These are phyloP conservation scores for Penicillium griseofulvum DNA, from an alignment of 2,329 filamentous ascomycete species.

Conservation along the genomic window DNA sequence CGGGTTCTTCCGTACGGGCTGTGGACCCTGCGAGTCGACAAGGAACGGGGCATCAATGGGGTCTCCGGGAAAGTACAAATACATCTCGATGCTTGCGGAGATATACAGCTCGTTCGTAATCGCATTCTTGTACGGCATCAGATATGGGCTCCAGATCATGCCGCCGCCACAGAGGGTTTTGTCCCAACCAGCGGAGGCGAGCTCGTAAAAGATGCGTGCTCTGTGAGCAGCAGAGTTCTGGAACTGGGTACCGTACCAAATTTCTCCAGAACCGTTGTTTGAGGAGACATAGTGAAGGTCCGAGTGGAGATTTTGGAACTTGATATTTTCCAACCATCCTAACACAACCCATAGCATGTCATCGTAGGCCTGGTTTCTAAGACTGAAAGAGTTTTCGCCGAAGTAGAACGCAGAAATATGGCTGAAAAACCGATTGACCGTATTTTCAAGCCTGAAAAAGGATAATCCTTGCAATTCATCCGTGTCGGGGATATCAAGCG, in stretches of 20 bases:
- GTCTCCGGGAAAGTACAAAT: slow-evolving; percentile 82
- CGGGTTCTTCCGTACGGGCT: slow-evolving; percentile 33
- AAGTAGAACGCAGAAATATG: slow-evolving; percentile 79
- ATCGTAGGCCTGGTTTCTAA: slow-evolving; percentile 79
- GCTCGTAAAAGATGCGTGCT: slow-evolving; percentile 79
- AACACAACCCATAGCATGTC: slow-evolving; percentile 96
- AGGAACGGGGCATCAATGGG: slow-evolving; percentile 67
- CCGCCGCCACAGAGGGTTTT: slow-evolving; percentile 76
- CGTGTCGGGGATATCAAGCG: slow-evolving; percentile 43
- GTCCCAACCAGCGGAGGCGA: slow-evolving; percentile 79
- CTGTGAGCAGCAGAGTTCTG: slow-evolving; percentile 75
- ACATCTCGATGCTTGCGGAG: slow-evolving; percentile 82
- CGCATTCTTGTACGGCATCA: slow-evolving; percentile 88
- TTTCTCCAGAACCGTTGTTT: slow-evolving; percentile 20
- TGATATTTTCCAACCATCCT: slow-evolving; percentile 80
- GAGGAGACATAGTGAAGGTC: slow-evolving; percentile 55
- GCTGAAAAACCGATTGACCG: slow-evolving; percentile 78
- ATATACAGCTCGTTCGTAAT: slow-evolving; percentile 93
- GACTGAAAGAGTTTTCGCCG: slow-evolving; percentile 72
- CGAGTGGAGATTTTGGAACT: slow-evolving; percentile 71
- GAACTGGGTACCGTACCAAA: slow-evolving; percentile 77
- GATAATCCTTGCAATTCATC: slow-evolving; percentile 20
- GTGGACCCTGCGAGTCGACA: slow-evolving; percentile 21
- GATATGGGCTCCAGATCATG: slow-evolving; percentile 83
- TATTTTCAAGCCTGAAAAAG: slow-evolving; percentile 63